These are phyloP conservation scores for Leccinum disarticulatum DNA, from an alignment of 768 basidiomycete genomes.

Conservation along the genomic window DNA sequence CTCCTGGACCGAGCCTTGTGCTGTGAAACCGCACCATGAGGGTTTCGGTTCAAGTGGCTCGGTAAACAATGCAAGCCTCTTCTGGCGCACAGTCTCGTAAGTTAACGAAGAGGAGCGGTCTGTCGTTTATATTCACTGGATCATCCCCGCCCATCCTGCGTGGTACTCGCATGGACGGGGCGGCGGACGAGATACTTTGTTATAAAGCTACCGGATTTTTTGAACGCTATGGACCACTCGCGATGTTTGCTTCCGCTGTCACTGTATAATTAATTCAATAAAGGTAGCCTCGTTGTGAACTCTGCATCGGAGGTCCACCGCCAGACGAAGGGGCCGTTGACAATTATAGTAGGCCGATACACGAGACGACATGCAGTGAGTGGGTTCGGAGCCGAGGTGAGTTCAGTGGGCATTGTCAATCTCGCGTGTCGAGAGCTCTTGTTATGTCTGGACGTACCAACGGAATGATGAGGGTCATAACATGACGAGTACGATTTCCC, in stretches of 20 bases:
- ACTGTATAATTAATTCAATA: constrained; percentile 8
- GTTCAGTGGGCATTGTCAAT: background rate
- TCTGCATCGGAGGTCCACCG: background rate
- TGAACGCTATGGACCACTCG: constrained; percentile 3
- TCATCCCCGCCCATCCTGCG: background rate
- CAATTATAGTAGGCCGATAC: background rate
- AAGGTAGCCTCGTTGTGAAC: background rate
- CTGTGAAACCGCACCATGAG: background rate
- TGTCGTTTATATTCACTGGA: background rate
- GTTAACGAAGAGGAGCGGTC: background rate
- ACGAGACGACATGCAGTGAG: constrained; percentile 3
- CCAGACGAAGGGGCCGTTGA: background rate
- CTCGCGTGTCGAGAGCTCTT: background rate
- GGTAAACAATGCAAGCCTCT: no score
- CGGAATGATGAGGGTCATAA: background rate
- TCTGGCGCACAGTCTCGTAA: no score
- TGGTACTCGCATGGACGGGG: constrained; percentile 11
- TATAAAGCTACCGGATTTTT: background rate
- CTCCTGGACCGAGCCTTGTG: background rate
- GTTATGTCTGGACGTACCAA: background rate
- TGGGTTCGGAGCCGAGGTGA: background rate
- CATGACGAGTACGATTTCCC: background rate
- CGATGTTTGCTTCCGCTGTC: constrained; percentile 6
- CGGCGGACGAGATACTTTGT: background rate
- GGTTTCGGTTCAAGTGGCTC: no score